These are phyloP conservation scores for Paramyrothecium roridum DNA, from an alignment of 2,329 filamentous ascomycete species.

Conservation along the genomic window DNA sequence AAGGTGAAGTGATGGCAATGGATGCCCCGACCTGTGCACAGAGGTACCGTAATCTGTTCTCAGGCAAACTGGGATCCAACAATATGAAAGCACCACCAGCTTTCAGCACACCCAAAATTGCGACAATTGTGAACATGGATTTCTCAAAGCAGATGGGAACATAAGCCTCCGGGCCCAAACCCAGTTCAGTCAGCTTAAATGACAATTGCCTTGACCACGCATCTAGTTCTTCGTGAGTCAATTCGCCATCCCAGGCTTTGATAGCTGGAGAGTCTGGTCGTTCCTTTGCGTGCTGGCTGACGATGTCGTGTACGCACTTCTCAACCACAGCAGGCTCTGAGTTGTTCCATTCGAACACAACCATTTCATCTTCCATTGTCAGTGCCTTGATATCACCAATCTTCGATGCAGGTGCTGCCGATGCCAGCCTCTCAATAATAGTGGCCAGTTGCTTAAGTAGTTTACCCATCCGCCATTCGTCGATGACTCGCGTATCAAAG, in stretches of 20 bases:
- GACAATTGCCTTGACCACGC: slow-evolving; percentile 9
- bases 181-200: slow-evolving; percentile 38
- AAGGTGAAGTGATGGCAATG: background rate
- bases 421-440: background rate
- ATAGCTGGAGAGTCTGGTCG: slow-evolving; percentile 5
- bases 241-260: slow-evolving; percentile 9
- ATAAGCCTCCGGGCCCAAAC: slow-evolving; percentile 47
- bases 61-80: slow-evolving; percentile 7
- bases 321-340: slow-evolving; percentile 5
- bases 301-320: slow-evolving; percentile 6
- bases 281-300: slow-evolving; percentile 4
- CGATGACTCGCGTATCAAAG: background rate
- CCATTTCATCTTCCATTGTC: background rate
- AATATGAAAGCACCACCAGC: slow-evolving; percentile 13
- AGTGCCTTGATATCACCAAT: slow-evolving; percentile 3
- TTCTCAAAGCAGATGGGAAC: slow-evolving; percentile 39
- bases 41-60: background rate
- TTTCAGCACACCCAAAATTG: slow-evolving; percentile 13
- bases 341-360: background rate
- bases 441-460: background rate
- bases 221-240: slow-evolving; percentile 3
- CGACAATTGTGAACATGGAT: slow-evolving; percentile 19
- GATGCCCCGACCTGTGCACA: background rate
- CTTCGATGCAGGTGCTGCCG: background rate
- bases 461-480: background rate